A percentile compares a stretch with the other conserved stretches of the same genome.
Evolutionary conservation across 129 eudicot species (phyloP).

Genomic region (Escallonia rubra): DNA sequence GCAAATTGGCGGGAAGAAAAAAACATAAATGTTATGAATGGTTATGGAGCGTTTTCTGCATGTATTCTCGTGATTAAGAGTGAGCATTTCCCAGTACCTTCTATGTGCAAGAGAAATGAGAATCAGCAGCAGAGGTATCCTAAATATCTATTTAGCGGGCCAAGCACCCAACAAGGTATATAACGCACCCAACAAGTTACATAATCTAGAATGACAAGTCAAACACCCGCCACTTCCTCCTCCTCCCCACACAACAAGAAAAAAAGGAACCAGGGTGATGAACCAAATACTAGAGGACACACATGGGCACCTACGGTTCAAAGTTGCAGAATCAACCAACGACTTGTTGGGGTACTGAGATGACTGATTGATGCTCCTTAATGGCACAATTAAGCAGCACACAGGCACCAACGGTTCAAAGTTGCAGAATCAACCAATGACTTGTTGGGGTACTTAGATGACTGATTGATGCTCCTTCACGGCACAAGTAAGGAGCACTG

Average conservation of each 20-base stretch:
- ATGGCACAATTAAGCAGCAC: no score
- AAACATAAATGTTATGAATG: conserved; percentile 63
- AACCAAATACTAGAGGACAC: background rate
- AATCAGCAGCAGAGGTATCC: background rate
- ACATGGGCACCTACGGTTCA: background rate
- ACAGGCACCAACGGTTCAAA: background rate
- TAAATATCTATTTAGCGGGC: conserved; percentile 1
- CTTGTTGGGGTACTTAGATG: background rate
- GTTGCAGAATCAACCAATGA: background rate
- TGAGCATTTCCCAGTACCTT: conserved; percentile 49
- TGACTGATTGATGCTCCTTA: background rate
- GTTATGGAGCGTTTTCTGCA: conserved; percentile 62
- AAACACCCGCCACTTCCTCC: no score
- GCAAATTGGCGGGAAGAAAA: background rate
- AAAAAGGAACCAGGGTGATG: background rate
- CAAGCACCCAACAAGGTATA: background rate
- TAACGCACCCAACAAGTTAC: no score
- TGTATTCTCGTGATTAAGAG: conserved; percentile 55
- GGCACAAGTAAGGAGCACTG: no score
- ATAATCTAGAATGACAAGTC: no score
- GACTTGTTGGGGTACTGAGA: background rate
- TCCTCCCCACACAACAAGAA: no score
- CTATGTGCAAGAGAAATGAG: conserved; percentile 32
- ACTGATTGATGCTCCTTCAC: background rate
- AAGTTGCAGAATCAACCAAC: background rate